Conservation (phyloP, 441 rosid species). For the Mallotus repandus region DNA sequence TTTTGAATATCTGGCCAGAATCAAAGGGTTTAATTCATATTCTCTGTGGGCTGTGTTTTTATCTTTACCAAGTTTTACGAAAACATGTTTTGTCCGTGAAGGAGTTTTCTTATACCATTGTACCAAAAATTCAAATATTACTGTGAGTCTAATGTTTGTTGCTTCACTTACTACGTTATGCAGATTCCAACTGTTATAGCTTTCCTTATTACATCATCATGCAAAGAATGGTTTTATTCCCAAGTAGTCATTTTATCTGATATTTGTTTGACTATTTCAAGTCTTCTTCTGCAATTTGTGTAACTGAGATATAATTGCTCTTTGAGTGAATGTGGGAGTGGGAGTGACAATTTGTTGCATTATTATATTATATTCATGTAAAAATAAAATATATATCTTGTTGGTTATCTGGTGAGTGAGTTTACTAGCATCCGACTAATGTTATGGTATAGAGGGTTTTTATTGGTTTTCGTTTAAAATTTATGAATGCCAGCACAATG, state of each 20-base stretch:
- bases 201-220: too few relatives aligned
- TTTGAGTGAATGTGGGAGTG: conserved; percentile 1
- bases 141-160: neutral
- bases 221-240: neutral
- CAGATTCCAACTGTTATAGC: neutral
- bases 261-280: too few relatives aligned
- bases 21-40: neutral
- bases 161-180: neutral
- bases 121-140: neutral
- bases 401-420: neutral
- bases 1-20: neutral
- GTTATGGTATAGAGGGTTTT: neutral
- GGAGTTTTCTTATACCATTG: neutral
- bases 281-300: too few relatives aligned
- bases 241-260: too few relatives aligned
- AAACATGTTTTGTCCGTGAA: neutral
- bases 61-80: neutral
- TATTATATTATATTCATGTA: neutral
- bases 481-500: neutral
- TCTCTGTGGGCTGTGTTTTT: neutral
- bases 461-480: neutral
- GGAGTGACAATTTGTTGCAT: neutral
- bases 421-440: neutral
- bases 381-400: neutral
- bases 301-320: neutral